Base-by-base conservation (phyloP, 768 basidiomycete genomes). In the Leccinum sublutescens region DNA sequence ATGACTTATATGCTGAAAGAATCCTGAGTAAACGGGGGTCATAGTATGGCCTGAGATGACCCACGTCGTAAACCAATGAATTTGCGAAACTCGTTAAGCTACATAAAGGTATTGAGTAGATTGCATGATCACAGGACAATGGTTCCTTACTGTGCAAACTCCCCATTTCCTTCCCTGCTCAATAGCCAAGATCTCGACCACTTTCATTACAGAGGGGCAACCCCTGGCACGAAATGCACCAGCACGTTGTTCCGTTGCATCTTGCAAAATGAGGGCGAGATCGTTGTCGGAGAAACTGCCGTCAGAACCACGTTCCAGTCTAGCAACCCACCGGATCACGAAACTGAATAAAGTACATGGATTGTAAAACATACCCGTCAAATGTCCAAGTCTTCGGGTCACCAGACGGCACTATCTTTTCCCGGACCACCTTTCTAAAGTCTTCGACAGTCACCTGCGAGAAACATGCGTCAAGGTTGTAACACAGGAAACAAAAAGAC, bases 41-140 rank as follows among this genome's bases (percentile, higher is more conserved):
- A 21, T 31, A 7, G 15, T 12, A 47, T 23, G 19, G 48, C 14
- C n/a, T 0, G 14, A 25, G 2, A 25, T 36, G 68, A 40, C 80
- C 66, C 68, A 86, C 87, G 85, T 73, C 83, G 86, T 51, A 92
- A 74, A 15, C 86, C 85, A 49, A 92, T 74, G 74, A 89, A 91
- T 58, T 81, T 78, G 55, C 87, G 78, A 71, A 90, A 89, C 66
- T 89, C 87, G 66, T 89, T 89, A 70, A 88, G 71, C 83, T 84
- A 33, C 33, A 33, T 12, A 62, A 0, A 50, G 9, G 23, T 51
- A 50, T 49, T 33, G 48, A 56, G 36, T 2, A 52, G 52, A 52
- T 3, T n/a, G 10, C 7, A 47, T 23, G 8, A 52, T 53, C 54
- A 31, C 54, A n/a, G 10, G 43, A 17, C 8, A 31, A 36, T 5